These are phyloP conservation scores for Flaveria sonorensis DNA, from an alignment of 129 eudicot species.

Conservation along the genomic window DNA sequence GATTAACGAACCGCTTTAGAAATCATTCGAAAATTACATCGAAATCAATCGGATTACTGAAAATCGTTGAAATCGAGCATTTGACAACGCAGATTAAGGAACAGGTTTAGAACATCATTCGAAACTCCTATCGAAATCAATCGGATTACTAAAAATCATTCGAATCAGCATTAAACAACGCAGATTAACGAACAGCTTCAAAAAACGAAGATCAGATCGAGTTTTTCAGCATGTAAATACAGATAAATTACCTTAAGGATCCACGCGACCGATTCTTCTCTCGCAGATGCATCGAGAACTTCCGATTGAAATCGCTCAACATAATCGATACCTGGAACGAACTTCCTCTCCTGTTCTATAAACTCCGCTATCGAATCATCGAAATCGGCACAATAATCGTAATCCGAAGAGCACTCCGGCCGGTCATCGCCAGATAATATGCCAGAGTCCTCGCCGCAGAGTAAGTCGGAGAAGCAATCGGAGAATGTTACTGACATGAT, in stretches of 20 bases:
- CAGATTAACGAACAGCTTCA: neutral
- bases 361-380: slow-evolving; percentile 80
- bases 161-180: neutral
- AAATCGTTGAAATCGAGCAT: slow-evolving; percentile 2
- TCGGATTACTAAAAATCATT: neutral
- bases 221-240: neutral
- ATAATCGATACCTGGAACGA: slow-evolving; percentile 52
- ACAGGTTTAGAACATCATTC: neutral
- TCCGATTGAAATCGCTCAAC: slow-evolving; percentile 49
- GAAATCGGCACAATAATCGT: slow-evolving; percentile 47
- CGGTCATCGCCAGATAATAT: slow-evolving; percentile 43
- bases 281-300: slow-evolving; percentile 61
- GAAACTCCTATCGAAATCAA: neutral
- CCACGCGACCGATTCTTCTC: slow-evolving; percentile 86
- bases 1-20: neutral
- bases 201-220: slow-evolving; percentile 4
- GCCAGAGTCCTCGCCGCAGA: slow-evolving; percentile 86
- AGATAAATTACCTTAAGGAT: slow-evolving; percentile 70
- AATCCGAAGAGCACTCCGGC: slow-evolving; percentile 61
- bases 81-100: neutral
- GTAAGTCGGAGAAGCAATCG: slow-evolving; percentile 81
- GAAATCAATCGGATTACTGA: too few species aligned
- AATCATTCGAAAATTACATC: too few species aligned
- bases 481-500: slow-evolving; percentile 75
- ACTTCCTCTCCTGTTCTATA: slow-evolving; percentile 71